Evolutionary conservation across 2,329 filamentous ascomycete species (phyloP).

Genomic region (Monosporascus cannonballus): DNA sequence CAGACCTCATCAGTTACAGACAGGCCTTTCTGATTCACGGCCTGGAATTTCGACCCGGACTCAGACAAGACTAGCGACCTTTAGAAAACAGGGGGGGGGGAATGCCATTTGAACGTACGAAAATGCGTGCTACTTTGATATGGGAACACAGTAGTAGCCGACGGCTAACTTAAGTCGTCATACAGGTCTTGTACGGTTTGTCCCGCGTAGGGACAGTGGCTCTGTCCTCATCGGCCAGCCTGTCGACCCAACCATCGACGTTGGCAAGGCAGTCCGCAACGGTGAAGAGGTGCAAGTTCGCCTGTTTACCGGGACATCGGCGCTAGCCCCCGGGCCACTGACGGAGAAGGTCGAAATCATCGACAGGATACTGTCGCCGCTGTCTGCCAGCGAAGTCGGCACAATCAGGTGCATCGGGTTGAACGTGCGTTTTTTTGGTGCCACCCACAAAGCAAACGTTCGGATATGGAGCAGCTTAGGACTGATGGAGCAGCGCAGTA

Average conservation of each 20-base stretch:
- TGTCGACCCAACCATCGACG: conserved; percentile 43
- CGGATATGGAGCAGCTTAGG: not conserved
- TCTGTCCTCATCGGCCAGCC: conserved; percentile 46
- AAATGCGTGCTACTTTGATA: not conserved
- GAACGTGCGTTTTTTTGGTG: conserved; percentile 33
- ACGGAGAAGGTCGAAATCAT: conserved; percentile 39
- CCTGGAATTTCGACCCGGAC: no score
- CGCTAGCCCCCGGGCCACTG: conserved; percentile 45
- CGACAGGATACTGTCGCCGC: conserved; percentile 43
- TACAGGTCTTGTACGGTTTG: conserved; percentile 49
- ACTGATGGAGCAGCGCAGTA: conserved; percentile 19
- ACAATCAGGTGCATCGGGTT: conserved; percentile 54
- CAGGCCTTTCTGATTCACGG: no score
- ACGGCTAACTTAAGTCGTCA: not conserved
- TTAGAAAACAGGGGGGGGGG: not conserved
- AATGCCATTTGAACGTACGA: conserved; percentile 9
- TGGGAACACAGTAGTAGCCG: not conserved
- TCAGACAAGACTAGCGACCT: not conserved
- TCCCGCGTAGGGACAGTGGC: conserved; percentile 42
- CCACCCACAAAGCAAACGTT: not conserved
- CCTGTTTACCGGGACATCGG: conserved; percentile 52
- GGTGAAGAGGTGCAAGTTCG: conserved; percentile 50
- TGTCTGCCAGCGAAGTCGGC: conserved; percentile 42
- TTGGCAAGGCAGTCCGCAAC: conserved; percentile 50
- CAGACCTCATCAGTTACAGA: no score